A percentile compares a stretch with the other conserved stretches of the same genome.
Conservation (phyloP, 2,329 filamentous ascomycete species). For the Tricladium varicosporioides region DNA sequence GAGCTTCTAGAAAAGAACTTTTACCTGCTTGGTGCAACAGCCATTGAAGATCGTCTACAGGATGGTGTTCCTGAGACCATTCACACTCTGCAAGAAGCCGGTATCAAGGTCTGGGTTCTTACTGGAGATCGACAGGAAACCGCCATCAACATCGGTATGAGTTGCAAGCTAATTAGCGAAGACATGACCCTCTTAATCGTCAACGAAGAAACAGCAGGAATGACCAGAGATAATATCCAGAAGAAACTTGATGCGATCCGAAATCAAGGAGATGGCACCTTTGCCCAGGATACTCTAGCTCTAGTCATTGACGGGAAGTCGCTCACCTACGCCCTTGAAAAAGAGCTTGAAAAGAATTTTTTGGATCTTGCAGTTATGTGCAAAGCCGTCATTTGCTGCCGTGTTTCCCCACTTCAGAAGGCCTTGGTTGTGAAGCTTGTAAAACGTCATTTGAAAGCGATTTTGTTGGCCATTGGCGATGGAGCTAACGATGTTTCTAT, state of each 20-base stretch:
- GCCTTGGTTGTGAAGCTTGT: slow-evolving; percentile 97
- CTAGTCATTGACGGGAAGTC: slow-evolving; percentile 96
- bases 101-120: slow-evolving; percentile 98
- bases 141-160: slow-evolving; percentile 99
- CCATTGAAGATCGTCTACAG: slow-evolving; percentile 94
- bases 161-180: slow-evolving; percentile 95
- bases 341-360: slow-evolving; percentile 90
- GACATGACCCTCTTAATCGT: slow-evolving; percentile 98
- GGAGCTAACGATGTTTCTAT: slow-evolving; percentile 99
- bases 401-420: slow-evolving; percentile 95
- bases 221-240: slow-evolving; percentile 81
- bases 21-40: slow-evolving; percentile 87
- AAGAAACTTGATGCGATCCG: slow-evolving; percentile 93
- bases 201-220: slow-evolving; percentile 80
- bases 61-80: slow-evolving; percentile 98
- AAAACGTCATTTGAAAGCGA: slow-evolving; percentile 84
- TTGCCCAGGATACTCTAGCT: slow-evolving; percentile 83
- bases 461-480: slow-evolving; percentile 93
- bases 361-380: slow-evolving; percentile 91
- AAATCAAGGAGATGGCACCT: slow-evolving; percentile 72
- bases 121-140: slow-evolving; percentile 98
- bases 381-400: slow-evolving; percentile 98
- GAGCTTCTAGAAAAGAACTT: slow-evolving; percentile 94
- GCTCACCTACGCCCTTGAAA: slow-evolving; percentile 87
- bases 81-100: slow-evolving; percentile 91